Percentiles rank a stretch among this genome's conserved stretches.
Conservation (phyloP, 805 yeast genomes). For the Starmerella stellata region DNA sequence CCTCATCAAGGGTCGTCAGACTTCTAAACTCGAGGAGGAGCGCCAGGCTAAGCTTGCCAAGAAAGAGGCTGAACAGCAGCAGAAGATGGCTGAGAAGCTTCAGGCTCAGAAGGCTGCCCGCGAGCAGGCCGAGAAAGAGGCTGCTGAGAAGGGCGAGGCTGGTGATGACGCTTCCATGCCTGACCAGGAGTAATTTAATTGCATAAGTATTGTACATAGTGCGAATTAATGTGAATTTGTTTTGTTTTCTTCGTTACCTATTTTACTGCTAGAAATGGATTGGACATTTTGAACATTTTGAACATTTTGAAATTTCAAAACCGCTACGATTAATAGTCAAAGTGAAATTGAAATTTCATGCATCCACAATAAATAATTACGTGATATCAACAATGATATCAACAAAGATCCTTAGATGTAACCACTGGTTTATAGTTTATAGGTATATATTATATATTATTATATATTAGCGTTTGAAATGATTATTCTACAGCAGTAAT, state of each 20-base stretch:
- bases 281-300: too few species aligned
- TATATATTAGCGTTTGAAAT: too few species aligned
- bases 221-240: background rate
- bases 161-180: slow-evolving; percentile 18
- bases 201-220: background rate
- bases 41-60: slow-evolving; percentile 72
- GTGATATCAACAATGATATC: too few species aligned
- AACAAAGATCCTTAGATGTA: background rate
- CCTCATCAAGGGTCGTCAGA: slow-evolving; percentile 85
- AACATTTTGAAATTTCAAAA: too few species aligned
- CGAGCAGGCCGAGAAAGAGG: slow-evolving; percentile 27
- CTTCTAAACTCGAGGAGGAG: slow-evolving; percentile 87
- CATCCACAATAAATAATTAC: too few species aligned
- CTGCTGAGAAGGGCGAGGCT: slow-evolving; percentile 19
- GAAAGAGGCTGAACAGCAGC: slow-evolving; percentile 71
- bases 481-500: slow-evolving; percentile 1
- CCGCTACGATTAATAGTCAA: too few species aligned
- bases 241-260: too few species aligned
- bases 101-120: slow-evolving; percentile 58
- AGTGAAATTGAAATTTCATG: too few species aligned
- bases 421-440: too few species aligned
- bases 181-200: slow-evolving; percentile 1
- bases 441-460: too few species aligned
- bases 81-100: slow-evolving; percentile 64
- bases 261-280: too few species aligned